Percentiles rank a stretch among this genome's conserved stretches.
phyloP scores from a whole-genome alignment of 2,329 filamentous ascomycete genomes.

The Cladosporium sp. region DNA sequence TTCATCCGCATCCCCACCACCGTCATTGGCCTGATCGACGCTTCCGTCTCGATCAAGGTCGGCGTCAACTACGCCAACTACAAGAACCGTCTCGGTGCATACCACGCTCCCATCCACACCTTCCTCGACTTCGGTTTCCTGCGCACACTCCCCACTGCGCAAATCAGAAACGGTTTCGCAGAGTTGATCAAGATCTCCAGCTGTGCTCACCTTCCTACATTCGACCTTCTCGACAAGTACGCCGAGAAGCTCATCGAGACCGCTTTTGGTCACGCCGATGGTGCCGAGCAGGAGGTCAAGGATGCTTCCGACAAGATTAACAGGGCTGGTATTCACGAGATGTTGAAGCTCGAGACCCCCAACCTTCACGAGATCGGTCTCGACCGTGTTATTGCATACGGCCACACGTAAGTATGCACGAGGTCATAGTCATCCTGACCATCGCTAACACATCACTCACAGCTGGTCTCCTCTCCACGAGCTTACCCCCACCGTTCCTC shows the following conservation, averaged over 20 bases:
- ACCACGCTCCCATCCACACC: slow-evolving; percentile 67
- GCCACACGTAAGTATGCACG: slow-evolving; percentile 54
- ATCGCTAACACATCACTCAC: slow-evolving; percentile 8
- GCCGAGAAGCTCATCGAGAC: slow-evolving; percentile 64
- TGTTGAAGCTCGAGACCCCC: slow-evolving; percentile 69
- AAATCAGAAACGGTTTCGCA: slow-evolving; percentile 70
- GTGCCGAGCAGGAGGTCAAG: slow-evolving; percentile 52
- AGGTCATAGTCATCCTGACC: background rate
- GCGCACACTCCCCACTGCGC: slow-evolving; percentile 61
- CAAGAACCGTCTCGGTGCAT: slow-evolving; percentile 70
- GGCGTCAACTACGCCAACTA: slow-evolving; percentile 72
- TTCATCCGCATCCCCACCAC: slow-evolving; percentile 71
- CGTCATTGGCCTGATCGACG: slow-evolving; percentile 71
- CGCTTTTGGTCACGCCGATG: slow-evolving; percentile 60
- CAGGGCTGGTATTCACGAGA: slow-evolving; percentile 65
- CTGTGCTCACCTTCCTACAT: slow-evolving; percentile 62
- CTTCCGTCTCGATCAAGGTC: slow-evolving; percentile 73
- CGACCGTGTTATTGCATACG: slow-evolving; percentile 69
- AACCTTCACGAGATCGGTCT: slow-evolving; percentile 70
- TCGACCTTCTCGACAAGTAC: slow-evolving; percentile 63
- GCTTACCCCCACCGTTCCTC: slow-evolving; percentile 62
- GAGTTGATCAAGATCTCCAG: slow-evolving; percentile 74
- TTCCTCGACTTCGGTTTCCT: slow-evolving; percentile 71
- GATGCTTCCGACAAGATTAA: slow-evolving; percentile 64
- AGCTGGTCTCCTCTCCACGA: slow-evolving; percentile 70